Percentiles rank a stretch among this genome's conserved stretches.
These are phyloP conservation scores for Marasmius oreades DNA, from an alignment of 1,284 basidiomycete species.

Conservation along the genomic window DNA sequence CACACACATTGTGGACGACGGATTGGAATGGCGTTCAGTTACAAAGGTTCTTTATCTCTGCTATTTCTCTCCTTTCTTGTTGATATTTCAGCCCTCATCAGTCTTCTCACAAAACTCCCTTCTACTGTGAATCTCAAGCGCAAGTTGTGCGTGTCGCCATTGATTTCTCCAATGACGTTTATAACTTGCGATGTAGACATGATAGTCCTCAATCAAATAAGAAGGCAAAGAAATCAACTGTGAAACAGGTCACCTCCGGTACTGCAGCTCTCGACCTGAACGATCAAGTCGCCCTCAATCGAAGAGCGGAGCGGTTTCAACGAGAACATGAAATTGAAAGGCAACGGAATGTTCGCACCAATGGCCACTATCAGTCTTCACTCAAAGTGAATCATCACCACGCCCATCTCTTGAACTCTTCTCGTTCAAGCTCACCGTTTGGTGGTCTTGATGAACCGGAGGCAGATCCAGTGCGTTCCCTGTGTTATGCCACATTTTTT, in stretches of 20 bases:
- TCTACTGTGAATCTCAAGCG: constrained; percentile 52
- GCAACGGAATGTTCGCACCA: constrained; percentile 46
- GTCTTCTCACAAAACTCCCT: constrained; percentile 62
- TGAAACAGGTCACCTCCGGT: constrained; percentile 37
- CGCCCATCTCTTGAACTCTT: constrained; percentile 49
- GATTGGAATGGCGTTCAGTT: constrained; percentile 85
- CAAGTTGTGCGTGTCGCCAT: constrained; percentile 51
- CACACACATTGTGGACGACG: constrained; percentile 81
- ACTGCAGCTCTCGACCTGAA: constrained; percentile 46
- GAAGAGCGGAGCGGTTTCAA: constrained; percentile 74
- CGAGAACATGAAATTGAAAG: constrained; percentile 80
- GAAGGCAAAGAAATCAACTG: constrained; percentile 63
- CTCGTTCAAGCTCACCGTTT: constrained; percentile 43
- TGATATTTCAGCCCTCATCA: constrained; percentile 30
- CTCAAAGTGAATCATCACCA: constrained; percentile 46
- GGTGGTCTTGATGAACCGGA: constrained; percentile 60
- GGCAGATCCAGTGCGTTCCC: constrained; percentile 60
- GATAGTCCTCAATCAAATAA: constrained; percentile 46
- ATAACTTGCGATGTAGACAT: constrained; percentile 27
- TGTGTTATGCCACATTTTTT: constrained; percentile 2
- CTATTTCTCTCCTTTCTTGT: constrained; percentile 14
- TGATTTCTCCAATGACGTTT: neutral
- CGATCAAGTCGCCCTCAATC: constrained; percentile 64
- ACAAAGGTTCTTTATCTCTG: constrained; percentile 52
- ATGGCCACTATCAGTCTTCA: constrained; percentile 27